Evolutionary conservation across 106 monocot species (phyloP).

Genomic region (Acanthochlamys bracteata): DNA sequence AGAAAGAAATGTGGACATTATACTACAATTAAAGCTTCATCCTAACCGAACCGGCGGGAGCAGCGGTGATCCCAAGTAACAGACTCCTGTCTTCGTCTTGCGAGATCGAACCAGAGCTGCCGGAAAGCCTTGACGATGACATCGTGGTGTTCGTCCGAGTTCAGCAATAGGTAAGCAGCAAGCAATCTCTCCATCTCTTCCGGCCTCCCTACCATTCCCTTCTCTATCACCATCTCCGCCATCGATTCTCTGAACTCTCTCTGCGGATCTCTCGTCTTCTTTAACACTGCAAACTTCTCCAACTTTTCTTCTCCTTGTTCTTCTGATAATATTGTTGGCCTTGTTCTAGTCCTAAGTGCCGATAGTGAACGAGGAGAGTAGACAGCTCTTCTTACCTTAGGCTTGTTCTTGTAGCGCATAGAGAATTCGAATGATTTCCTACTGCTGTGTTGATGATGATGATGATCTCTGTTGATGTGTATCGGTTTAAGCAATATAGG

Average conservation of each 20-base stretch:
- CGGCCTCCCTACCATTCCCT: constrained; percentile 47
- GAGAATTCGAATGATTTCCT: neutral
- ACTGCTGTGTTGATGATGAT: neutral
- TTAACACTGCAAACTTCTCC: constrained; percentile 66
- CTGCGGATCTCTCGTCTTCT: constrained; percentile 54
- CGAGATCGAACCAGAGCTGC: constrained; percentile 67
- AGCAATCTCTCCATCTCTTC: constrained; percentile 70
- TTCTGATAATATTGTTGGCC: neutral
- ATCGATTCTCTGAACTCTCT: constrained; percentile 80
- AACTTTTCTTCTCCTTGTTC: constrained; percentile 7
- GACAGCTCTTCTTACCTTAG: constrained; percentile 21
- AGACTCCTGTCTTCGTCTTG: neutral
- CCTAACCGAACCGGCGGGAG: neutral
- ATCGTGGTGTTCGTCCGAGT: constrained; percentile 75
- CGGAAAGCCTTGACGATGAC: constrained; percentile 70
- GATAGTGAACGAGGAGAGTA: constrained; percentile 21
- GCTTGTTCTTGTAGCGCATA: neutral
- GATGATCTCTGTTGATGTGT: neutral
- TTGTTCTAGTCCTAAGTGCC: neutral
- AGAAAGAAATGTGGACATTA: too few relatives aligned
- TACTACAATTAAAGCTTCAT: too few relatives aligned
- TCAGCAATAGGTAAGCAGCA: constrained; percentile 65
- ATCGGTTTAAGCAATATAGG: neutral
- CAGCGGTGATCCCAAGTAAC: neutral
- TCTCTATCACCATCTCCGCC: constrained; percentile 74